Percentiles rank a stretch among this genome's conserved stretches.
phyloP scores from a whole-genome alignment of 2,329 filamentous ascomycete genomes.

The Penicillium sp. region DNA sequence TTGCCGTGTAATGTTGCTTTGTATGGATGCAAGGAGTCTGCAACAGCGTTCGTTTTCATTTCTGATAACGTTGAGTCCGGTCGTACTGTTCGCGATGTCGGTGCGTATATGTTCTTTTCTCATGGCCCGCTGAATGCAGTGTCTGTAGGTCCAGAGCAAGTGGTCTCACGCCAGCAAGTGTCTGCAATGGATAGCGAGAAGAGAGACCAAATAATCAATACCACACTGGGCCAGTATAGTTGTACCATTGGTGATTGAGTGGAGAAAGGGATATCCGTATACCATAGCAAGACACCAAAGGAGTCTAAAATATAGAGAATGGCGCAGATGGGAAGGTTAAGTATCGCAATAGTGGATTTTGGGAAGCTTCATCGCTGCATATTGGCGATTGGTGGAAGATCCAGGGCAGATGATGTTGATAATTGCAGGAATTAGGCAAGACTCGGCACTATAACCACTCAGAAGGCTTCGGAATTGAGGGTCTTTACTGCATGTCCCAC shows the following conservation, averaged over 20 bases:
- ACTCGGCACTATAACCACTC: conserved; percentile 16
- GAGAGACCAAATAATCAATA: conserved; percentile 17
- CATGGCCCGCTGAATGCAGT: conserved; percentile 57
- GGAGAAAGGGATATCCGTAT: not conserved
- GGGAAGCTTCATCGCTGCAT: not conserved
- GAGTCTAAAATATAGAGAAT: not conserved
- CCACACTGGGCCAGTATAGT: conserved; percentile 6
- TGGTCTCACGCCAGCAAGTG: conserved; percentile 55
- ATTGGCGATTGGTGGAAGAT: conserved; percentile 17
- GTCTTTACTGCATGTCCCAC: not conserved
- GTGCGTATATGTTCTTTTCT: conserved; percentile 59
- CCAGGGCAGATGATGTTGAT: not conserved
- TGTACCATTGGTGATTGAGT: conserved; percentile 11
- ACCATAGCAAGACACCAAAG: not conserved
- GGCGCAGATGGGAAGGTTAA: not conserved
- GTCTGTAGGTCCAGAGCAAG: conserved; percentile 51
- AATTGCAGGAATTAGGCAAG: conserved; percentile 2
- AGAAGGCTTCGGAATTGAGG: not conserved
- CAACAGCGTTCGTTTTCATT: conserved; percentile 24
- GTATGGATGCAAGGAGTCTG: conserved; percentile 30
- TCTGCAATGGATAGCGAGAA: conserved; percentile 14
- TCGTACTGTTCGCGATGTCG: conserved; percentile 49
- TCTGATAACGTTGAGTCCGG: conserved; percentile 47
- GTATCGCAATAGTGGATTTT: not conserved
- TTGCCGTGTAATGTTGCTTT: conserved; percentile 42